Percentiles rank a stretch among this genome's conserved stretches.
Evolutionary conservation across 192 early-diverging fungal genomes (phyloP).

Genomic region (Coemansia sp.): DNA sequence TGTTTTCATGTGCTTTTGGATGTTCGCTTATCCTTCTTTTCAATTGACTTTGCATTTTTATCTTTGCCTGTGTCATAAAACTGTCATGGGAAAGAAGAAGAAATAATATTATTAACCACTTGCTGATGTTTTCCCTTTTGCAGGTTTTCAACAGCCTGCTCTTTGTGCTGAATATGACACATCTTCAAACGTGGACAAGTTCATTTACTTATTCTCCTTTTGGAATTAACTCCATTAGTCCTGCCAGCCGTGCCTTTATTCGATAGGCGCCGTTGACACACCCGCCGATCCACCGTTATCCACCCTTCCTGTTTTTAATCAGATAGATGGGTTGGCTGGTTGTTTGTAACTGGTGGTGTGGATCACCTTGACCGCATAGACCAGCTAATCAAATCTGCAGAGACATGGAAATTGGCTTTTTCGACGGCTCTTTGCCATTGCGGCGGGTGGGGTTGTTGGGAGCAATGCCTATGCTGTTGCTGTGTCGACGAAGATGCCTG

Average conservation of each 20-base stretch:
- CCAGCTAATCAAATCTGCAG: slow-evolving; percentile 5
- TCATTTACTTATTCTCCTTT: neutral
- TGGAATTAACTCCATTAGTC: neutral
- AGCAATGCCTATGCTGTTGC: slow-evolving; percentile 8
- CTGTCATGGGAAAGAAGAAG: too few relatives aligned
- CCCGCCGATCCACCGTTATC: too few relatives aligned
- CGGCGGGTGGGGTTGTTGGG: neutral
- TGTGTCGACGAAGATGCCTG: slow-evolving; percentile 2
- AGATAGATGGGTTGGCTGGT: neutral
- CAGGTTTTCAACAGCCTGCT: too few relatives aligned
- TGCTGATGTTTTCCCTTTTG: too few relatives aligned
- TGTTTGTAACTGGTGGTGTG: neutral
- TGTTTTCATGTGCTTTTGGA: slow-evolving; percentile 6
- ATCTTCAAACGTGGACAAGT: too few relatives aligned
- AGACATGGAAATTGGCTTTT: neutral
- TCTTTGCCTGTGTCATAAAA: too few relatives aligned
- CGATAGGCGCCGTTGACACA: neutral
- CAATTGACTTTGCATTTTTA: neutral
- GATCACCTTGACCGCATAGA: too few relatives aligned
- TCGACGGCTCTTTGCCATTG: neutral
- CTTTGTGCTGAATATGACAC: too few relatives aligned
- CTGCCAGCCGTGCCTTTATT: neutral
- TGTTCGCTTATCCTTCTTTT: neutral
- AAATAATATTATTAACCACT: too few relatives aligned
- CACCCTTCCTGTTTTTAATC: neutral